These are phyloP conservation scores for Tetrahymena elliotti DNA, from an alignment of 73 alveolate genomes.

Conservation along the genomic window DNA sequence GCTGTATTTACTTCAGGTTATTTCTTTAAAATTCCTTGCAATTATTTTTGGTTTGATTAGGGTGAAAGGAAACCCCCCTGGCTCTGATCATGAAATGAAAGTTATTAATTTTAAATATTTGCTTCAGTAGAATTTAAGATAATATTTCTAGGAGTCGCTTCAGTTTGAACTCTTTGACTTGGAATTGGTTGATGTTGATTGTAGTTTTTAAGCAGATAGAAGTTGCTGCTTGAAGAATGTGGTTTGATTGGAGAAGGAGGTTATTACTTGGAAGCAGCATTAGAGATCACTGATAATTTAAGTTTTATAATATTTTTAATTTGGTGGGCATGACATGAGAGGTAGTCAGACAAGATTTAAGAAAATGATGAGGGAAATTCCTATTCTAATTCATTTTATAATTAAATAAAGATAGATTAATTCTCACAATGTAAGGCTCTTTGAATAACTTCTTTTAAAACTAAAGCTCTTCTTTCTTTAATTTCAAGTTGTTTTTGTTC, in stretches of 20 bases:
- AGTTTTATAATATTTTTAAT: background rate
- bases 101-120: background rate
- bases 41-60: background rate
- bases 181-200: background rate
- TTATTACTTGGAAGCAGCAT: background rate
- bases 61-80: background rate
- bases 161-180: background rate
- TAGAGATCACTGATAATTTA: background rate
- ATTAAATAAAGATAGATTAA: background rate
- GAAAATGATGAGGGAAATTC: background rate
- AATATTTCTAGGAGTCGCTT: background rate
- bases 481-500: background rate
- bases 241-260: background rate
- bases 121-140: background rate
- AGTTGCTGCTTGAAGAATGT: background rate
- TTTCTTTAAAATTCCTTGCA: background rate
- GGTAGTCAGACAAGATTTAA: background rate
- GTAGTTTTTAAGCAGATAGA: background rate
- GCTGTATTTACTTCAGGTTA: background rate
- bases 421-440: background rate
- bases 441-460: background rate
- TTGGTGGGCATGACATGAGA: background rate
- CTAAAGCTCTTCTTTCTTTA: background rate
- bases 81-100: background rate
- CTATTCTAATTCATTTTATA: background rate